Evolutionary conservation across 2,329 filamentous ascomycete species (phyloP), one percentile per base, ranked within the genome.

Genomic region (Gremmenia infestans): DNA sequence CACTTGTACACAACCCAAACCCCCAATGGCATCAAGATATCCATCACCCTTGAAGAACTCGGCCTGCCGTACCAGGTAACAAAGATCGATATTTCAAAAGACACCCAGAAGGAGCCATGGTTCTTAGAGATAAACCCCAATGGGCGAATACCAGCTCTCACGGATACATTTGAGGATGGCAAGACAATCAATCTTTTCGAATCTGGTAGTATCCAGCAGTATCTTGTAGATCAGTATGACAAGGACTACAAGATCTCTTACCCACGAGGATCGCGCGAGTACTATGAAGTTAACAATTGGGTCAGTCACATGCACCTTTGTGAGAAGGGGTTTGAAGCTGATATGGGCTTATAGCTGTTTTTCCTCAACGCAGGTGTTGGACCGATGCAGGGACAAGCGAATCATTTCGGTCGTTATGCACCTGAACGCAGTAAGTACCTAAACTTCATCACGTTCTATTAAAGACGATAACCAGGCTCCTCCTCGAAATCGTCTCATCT

Each of bases 51-150:
- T 15, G 91, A 95, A 74, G 91, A 96, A 74, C 80, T 96, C 4
- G 87, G 86, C 63, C 75, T 95, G 42, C 82, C 87, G n/a, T 96
- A 96, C 76, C 85, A 91, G 73, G 81, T 85, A 45, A 81, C 86
- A 52, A 77, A 81, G 45, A 85, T 95, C 66, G 80, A 88, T n/a
- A 80, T 95, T 57, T 75, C 71, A 60, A 88, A 88, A 60, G 88
- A 91, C 70, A 80, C 76, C n/a, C 90, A 95, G 67, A 95, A 94
- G 66, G 82, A 93, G 71, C 83, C 82, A 15, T 95, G 89, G 90
- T 97, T 93, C 74, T 81, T 95, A 28, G 85, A 86, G 52, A 95
- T 96, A 74, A 96, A 96, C 73, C 91, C 91, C 61, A 96, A 96
- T 71, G 91, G 91, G 61, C 88, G 91, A 63, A 96, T 96, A 65